Percentiles rank a stretch among this genome's conserved stretches.
phyloP scores from a whole-genome alignment of 108 stramenopile species.

The Chaetoceros muelleri region DNA sequence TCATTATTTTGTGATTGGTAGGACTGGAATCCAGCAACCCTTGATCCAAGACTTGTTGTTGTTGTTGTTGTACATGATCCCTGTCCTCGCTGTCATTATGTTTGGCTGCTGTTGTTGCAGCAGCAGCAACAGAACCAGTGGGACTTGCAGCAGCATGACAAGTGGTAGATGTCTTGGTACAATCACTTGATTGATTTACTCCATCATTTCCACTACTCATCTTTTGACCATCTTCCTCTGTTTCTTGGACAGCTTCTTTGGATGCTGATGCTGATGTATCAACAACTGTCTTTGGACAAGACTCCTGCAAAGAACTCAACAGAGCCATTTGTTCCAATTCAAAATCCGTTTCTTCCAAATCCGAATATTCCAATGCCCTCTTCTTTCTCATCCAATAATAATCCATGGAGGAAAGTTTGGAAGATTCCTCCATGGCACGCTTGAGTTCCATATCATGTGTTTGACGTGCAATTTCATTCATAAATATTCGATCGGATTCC shows the following conservation, averaged over 20 bases:
- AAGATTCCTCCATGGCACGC: slow-evolving; percentile 32
- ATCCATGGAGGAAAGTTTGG: slow-evolving; percentile 19
- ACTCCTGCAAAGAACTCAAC: slow-evolving; percentile 51
- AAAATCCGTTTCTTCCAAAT: slow-evolving; percentile 69
- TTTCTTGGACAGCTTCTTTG: background rate
- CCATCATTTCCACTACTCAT: background rate
- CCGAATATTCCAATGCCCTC: slow-evolving; percentile 54
- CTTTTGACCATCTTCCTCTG: background rate
- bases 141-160: too few relatives aligned
- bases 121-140: slow-evolving; percentile 7
- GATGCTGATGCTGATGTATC: slow-evolving; percentile 8
- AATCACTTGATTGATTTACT: slow-evolving; percentile 10
- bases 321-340: slow-evolving; percentile 75
- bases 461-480: slow-evolving; percentile 27
- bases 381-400: slow-evolving; percentile 39
- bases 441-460: slow-evolving; percentile 35
- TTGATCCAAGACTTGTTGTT: slow-evolving; percentile 3
- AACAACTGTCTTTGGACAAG: slow-evolving; percentile 43
- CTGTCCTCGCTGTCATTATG: too few relatives aligned
- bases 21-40: slow-evolving; percentile 4
- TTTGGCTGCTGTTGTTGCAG: background rate
- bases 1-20: background rate
- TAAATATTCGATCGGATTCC: slow-evolving; percentile 24
- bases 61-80: too few relatives aligned
- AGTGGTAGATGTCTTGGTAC: too few relatives aligned